Base-by-base conservation (phyloP, 805 yeast genomes). In the Metschnikowia corniflorae region DNA sequence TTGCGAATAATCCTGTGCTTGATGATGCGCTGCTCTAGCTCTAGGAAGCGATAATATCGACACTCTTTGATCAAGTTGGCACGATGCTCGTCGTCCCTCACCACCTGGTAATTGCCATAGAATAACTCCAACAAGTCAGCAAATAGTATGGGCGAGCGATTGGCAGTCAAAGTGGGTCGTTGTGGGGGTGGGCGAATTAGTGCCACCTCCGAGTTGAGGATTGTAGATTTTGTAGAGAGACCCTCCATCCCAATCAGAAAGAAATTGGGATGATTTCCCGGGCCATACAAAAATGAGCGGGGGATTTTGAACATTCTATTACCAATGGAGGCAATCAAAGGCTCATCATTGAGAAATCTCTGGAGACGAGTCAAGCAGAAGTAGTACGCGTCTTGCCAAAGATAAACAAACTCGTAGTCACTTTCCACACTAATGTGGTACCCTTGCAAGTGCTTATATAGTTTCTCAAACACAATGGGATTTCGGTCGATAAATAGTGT, bases 181-280 rank as follows among this genome's bases (percentile, higher is more conserved):
- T 77, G 73, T 1, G 93, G 86, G 3, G 95, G 95, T 1, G 96
- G 96, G 25, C 96, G 61, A 3, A 83, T 58, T 47, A 80, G 58
- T 24, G 71, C 65, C 34, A 61, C 63, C 8, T 66, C 46, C 14
- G 65, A 63, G 16, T 72, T 67, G 1, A 53, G 37, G 4, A 48
- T 39, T 12, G 49, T 47, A 8, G 78, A 73, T 41, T 78, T 80
- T 3, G 64, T 55, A 40, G 77, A 65, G 15, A 80, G 55, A 1
- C 78, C 63, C 22, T 75, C 73, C 49, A 69, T 71, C 2, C 83
- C 73, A 24, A 86, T 63, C 8, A 82, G 72, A 61, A 88, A 85
- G 57, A 71, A 87, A 58, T 88, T 88, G 8, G 91, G 94, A 30
- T 63, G 55, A 54, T 89, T 87, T 0, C 95, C 96, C 3, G 77